Conservation (phyloP, 805 yeast genomes). For the Cyberlindnera subsufficiens region DNA sequence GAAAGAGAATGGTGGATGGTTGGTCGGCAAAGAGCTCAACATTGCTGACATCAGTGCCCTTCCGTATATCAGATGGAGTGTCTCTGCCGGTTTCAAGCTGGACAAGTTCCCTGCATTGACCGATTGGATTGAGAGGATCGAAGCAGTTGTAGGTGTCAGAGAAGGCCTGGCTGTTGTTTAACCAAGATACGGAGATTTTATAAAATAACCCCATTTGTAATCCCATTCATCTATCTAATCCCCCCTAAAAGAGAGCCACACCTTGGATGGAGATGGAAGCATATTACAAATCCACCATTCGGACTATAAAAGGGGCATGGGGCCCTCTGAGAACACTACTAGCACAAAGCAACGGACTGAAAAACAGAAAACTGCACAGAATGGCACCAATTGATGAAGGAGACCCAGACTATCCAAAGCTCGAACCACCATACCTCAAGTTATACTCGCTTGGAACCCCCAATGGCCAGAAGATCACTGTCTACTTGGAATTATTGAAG, state of each 20-base stretch:
- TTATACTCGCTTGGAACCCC: slow-evolving; percentile 39
- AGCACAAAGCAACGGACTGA: too few relatives aligned
- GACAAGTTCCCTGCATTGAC: slow-evolving; percentile 27
- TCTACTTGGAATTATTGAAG: slow-evolving; percentile 28
- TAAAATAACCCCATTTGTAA: too few relatives aligned
- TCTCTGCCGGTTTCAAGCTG: slow-evolving; percentile 3
- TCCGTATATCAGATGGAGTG: slow-evolving; percentile 46
- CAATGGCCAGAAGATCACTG: slow-evolving; percentile 35
- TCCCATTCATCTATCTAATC: too few relatives aligned
- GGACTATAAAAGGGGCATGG: too few relatives aligned
- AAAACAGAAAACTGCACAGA: neutral
- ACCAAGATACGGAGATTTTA: too few relatives aligned
- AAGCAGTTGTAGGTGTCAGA: slow-evolving; percentile 23
- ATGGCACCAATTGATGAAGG: slow-evolving; percentile 13
- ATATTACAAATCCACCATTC: too few relatives aligned
- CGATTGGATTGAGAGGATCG: slow-evolving; percentile 34
- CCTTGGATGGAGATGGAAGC: too few relatives aligned
- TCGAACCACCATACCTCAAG: slow-evolving; percentile 37
- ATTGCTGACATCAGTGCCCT: slow-evolving; percentile 47
- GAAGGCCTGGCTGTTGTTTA: slow-evolving; percentile 4
- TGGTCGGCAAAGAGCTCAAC: slow-evolving; percentile 51
- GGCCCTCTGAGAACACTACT: neutral
- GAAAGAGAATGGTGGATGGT: slow-evolving; percentile 39
- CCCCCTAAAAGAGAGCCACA: too few relatives aligned
- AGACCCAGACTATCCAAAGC: slow-evolving; percentile 26